Percentiles rank a stretch among this genome's conserved stretches.
phyloP scores from a whole-genome alignment of 2,329 filamentous ascomycete genomes.

The Phialophora verrucosa region DNA sequence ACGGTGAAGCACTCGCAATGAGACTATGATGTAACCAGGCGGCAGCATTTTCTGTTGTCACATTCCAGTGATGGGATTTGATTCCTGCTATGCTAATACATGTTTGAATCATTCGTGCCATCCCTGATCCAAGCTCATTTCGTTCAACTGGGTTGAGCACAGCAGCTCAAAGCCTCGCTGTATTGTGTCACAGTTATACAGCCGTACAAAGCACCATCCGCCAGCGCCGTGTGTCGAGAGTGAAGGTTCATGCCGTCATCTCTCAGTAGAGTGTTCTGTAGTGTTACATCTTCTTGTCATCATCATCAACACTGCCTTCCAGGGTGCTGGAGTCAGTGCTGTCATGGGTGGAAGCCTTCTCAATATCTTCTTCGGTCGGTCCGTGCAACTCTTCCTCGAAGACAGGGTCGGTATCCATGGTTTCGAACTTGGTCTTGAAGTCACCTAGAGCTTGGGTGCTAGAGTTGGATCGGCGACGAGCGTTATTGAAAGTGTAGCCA shows the following conservation, averaged over 20 bases:
- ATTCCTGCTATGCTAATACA: conserved; percentile 30
- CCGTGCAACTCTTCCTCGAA: conserved; percentile 88
- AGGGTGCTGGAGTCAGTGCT: conserved; percentile 61
- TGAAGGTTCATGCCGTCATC: conserved; percentile 16
- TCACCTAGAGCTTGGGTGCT: conserved; percentile 74
- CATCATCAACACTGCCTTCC: conserved; percentile 63
- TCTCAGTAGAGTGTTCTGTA: conserved; percentile 26
- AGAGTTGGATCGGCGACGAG: conserved; percentile 91
- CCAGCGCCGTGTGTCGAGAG: conserved; percentile 34
- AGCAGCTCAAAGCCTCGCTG: conserved; percentile 21
- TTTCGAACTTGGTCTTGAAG: conserved; percentile 97
- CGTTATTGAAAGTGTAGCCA: conserved; percentile 80
- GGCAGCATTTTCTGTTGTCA: conserved; percentile 16
- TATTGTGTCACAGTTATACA: conserved; percentile 31
- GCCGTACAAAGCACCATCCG: conserved; percentile 33
- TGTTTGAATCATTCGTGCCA: conserved; percentile 25
- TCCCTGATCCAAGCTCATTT: conserved; percentile 9
- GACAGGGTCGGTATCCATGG: conserved; percentile 84
- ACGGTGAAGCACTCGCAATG: background rate
- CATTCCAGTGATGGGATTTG: conserved; percentile 13
- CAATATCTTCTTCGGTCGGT: conserved; percentile 61
- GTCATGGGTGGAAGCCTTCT: conserved; percentile 53
- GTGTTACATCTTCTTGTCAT: conserved; percentile 54
- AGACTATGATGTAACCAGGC: background rate
- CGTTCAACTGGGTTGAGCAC: conserved; percentile 1